Conservation (phyloP, 208 protist species). For the Pavlovales sp. region DNA sequence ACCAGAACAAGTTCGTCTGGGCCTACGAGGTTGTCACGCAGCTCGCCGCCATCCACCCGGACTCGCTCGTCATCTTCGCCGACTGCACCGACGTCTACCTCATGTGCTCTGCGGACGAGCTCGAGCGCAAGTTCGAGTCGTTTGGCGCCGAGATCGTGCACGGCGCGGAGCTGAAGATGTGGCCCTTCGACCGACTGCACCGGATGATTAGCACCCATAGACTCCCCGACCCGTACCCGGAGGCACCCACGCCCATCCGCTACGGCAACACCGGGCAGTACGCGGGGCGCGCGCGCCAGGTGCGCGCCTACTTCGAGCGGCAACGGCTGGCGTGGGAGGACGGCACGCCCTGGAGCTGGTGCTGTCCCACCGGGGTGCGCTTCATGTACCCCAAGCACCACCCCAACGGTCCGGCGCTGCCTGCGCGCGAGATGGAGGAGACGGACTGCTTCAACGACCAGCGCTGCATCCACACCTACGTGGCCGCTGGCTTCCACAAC, state of each 20-base stretch:
- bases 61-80: not conserved
- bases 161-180: not conserved
- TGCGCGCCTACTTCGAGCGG: not conserved
- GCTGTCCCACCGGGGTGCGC: not conserved
- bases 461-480: not conserved
- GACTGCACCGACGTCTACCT: not conserved
- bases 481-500: not conserved
- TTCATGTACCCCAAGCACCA: not conserved
- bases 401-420: no score
- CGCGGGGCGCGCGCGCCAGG: no score
- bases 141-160: not conserved
- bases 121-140: not conserved
- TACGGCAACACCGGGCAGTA: not conserved
- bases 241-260: not conserved
- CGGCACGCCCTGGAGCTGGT: not conserved
- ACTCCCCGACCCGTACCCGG: not conserved
- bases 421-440: not conserved
- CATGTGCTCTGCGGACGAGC: not conserved
- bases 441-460: slow-evolving; percentile 4
- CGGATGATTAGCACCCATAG: not conserved
- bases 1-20: not conserved
- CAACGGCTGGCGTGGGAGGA: not conserved
- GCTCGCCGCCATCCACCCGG: not conserved
- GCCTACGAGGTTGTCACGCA: not conserved
- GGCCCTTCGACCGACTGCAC: not conserved